Evolutionary conservation across 2,329 filamentous ascomycete species (phyloP).

Genomic region (Colletotrichum lini): DNA sequence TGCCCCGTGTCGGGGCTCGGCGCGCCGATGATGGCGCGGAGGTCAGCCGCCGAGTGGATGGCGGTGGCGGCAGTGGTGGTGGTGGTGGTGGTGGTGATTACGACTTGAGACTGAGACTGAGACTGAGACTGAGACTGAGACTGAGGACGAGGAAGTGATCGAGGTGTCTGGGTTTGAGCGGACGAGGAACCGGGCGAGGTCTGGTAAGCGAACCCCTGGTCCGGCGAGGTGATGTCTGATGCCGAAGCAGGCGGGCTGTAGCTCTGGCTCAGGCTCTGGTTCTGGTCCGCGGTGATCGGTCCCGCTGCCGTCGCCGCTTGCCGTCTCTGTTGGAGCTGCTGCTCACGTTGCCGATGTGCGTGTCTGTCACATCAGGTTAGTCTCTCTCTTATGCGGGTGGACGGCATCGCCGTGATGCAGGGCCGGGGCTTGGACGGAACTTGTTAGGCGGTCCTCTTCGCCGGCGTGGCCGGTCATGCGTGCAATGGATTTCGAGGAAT

Average conservation of each 20-base stretch:
- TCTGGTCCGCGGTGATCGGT: neutral
- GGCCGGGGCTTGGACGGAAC: conserved; percentile 35
- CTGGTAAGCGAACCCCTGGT: conserved; percentile 27
- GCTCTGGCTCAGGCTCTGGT: too few species aligned
- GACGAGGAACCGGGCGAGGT: conserved; percentile 19
- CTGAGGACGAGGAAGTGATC: neutral
- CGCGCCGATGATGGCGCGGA: conserved; percentile 33
- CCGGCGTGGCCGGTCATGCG: conserved; percentile 47
- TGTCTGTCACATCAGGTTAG: conserved; percentile 28
- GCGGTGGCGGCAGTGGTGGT: neutral
- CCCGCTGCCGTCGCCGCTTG: neutral
- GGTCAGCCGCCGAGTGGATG: conserved; percentile 17
- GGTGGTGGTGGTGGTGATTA: neutral
- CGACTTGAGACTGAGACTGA: neutral
- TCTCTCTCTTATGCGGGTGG: neutral
- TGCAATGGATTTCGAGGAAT: conserved; percentile 48
- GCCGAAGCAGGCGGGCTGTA: conserved; percentile 20
- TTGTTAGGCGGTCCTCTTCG: conserved; percentile 48
- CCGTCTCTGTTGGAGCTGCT: neutral
- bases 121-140: neutral
- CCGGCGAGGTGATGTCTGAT: conserved; percentile 32
- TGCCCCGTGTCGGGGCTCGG: conserved; percentile 25
- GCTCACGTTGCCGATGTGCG: conserved; percentile 13
- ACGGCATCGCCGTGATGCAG: neutral
- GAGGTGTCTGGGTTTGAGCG: conserved; percentile 8